These are phyloP conservation scores for Adansonia rubrostipa DNA, from an alignment of 441 rosid species.

Conservation along the genomic window DNA sequence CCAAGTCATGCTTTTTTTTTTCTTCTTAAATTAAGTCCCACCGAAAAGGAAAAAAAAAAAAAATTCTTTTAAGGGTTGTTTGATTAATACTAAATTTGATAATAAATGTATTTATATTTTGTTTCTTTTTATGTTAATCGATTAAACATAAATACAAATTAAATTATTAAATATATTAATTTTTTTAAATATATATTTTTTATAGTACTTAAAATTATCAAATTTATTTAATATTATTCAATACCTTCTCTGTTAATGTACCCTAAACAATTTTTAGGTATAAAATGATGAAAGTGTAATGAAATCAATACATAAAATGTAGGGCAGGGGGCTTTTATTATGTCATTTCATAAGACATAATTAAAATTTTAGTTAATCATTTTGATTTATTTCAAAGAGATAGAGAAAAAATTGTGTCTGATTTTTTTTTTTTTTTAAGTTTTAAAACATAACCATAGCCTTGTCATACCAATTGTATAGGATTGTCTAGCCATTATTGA, in stretches of 20 bases:
- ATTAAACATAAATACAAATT: background rate
- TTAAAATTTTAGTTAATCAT: slow-evolving; percentile 8
- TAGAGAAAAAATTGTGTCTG: background rate
- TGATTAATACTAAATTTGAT: too few species aligned
- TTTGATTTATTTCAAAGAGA: slow-evolving; percentile 8
- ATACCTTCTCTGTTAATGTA: background rate
- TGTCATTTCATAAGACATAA: background rate
- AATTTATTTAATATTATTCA: background rate
- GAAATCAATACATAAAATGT: background rate
- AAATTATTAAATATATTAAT: too few species aligned
- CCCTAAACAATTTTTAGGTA: background rate
- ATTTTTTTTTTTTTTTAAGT: background rate
- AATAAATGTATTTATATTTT: background rate
- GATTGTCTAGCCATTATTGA: background rate
- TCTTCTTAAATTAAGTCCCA: background rate
- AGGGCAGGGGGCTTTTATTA: slow-evolving; percentile 24
- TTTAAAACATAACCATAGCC: background rate
- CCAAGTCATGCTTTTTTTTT: slow-evolving; percentile 24
- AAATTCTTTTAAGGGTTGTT: background rate
- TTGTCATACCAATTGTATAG: slow-evolving; percentile 6
- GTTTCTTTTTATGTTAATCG: background rate
- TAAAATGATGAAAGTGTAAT: slow-evolving; percentile 12
- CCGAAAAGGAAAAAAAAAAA: background rate
- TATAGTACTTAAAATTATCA: too few species aligned
- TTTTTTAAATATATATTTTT: too few species aligned